Base-by-base conservation (phyloP, 2,329 filamentous ascomycete genomes). In the Thielaviopsis musarum region DNA sequence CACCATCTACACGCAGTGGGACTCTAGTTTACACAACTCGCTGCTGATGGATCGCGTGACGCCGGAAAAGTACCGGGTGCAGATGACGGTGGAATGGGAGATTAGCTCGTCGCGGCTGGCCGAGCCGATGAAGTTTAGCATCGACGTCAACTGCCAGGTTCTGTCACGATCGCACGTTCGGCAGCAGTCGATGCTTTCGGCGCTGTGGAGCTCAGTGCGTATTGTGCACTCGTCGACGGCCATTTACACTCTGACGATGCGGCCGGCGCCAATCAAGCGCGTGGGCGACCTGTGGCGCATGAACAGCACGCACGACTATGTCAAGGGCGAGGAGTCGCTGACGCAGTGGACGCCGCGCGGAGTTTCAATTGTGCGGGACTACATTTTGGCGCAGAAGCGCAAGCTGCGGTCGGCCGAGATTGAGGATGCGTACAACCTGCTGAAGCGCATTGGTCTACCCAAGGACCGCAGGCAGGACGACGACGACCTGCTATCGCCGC, bases 251-350 rank as follows among this genome's bases (percentile, higher is more conserved):
- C 75, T 97, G 56, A 84, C 84, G 5, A 84, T 97, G 70, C 85
- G 89, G 30, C 93, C 93, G 0, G 84, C 88, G 7, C 90, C 90
- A 2, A 90, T 95, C 56, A 96, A 96, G 71, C 82, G 88, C 54
- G 88, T 90, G 0, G 89, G 89, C 2, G 93, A 98, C 69, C 76
- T 98, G 13, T 98, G 93, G 93, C 83, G 93, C 59, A 89, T 97
- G 83, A 94, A 90, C 70, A 97, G 91, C 17, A 85, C 88, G 62
- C 87, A 95, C 66, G 89, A 95, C 69, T 97, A 96, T 68, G 88
- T 98, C 66, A 96, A 95, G 70, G 93, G 93, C 59, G 91, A 98
- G 71, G 93, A 98, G 70, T 79, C 84, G 55, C 75, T 98, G 48
- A 83, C 77, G 2, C 83, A 83, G 60, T 98, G 93, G 93, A 83